Percentiles rank a stretch among this genome's conserved stretches.
Conservation (phyloP, 2,329 filamentous ascomycete genomes). For the Tolypocladium inflatum region DNA sequence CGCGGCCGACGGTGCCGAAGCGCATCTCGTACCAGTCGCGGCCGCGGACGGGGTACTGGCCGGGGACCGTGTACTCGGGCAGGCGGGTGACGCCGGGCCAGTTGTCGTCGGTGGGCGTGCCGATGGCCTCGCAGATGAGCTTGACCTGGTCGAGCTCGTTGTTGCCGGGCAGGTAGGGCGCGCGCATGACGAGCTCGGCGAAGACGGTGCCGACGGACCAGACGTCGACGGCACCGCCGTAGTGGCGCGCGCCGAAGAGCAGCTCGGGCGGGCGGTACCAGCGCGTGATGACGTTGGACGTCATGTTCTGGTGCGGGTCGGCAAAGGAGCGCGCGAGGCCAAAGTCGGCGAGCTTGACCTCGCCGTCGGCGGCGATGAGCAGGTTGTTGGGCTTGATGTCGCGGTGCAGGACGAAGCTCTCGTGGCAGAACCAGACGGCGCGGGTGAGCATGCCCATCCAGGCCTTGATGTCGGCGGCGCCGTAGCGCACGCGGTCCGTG, state of each 20-base stretch:
- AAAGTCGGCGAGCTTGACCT: slow-evolving; percentile 95
- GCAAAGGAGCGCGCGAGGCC: slow-evolving; percentile 84
- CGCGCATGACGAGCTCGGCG: slow-evolving; percentile 76
- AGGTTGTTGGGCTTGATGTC: slow-evolving; percentile 99
- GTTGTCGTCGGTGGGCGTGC: slow-evolving; percentile 85
- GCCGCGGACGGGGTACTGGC: slow-evolving; percentile 51
- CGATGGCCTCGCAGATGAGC: slow-evolving; percentile 75
- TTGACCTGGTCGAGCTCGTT: slow-evolving; percentile 80
- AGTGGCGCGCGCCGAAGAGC: slow-evolving; percentile 81
- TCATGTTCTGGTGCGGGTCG: slow-evolving; percentile 85
- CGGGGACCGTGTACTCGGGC: slow-evolving; percentile 67
- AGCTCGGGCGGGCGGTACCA: slow-evolving; percentile 96
- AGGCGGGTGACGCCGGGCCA: slow-evolving; percentile 87
- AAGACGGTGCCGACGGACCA: slow-evolving; percentile 94
- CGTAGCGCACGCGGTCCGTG: slow-evolving; percentile 66
- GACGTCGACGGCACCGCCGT: slow-evolving; percentile 83
- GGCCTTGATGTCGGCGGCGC: slow-evolving; percentile 84
- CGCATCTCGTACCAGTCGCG: slow-evolving; percentile 64
- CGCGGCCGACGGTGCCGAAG: slow-evolving; percentile 71
- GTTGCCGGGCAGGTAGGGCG: slow-evolving; percentile 74
- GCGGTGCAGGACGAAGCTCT: slow-evolving; percentile 85
- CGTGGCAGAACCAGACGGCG: slow-evolving; percentile 93
- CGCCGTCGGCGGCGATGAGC: slow-evolving; percentile 84
- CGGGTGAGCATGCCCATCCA: slow-evolving; percentile 98
- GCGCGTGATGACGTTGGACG: slow-evolving; percentile 85